Evolutionary conservation across 805 yeast species (phyloP).

Genomic region (Metschnikowia baotianmanensis): DNA sequence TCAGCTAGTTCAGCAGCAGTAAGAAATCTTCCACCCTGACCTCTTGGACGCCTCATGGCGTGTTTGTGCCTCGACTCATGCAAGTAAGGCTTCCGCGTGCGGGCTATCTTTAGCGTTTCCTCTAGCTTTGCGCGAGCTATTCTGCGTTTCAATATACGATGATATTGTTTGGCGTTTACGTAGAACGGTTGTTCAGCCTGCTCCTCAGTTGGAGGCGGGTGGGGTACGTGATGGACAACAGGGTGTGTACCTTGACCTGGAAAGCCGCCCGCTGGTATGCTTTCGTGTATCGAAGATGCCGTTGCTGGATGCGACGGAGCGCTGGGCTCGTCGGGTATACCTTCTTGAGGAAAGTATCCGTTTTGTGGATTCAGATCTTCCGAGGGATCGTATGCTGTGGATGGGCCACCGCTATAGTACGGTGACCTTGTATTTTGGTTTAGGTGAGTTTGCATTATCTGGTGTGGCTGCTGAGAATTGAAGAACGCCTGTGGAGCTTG

Average conservation of each 20-base stretch:
- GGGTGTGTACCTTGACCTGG: slow-evolving; percentile 8
- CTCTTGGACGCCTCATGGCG: slow-evolving; percentile 98
- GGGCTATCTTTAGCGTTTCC: slow-evolving; percentile 79
- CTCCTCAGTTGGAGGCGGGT: slow-evolving; percentile 12
- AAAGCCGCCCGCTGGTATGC: slow-evolving; percentile 8
- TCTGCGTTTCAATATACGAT: slow-evolving; percentile 88
- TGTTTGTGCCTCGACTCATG: slow-evolving; percentile 98
- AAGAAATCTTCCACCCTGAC: slow-evolving; percentile 95
- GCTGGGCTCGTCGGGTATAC: slow-evolving; percentile 11
- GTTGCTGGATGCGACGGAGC: slow-evolving; percentile 8
- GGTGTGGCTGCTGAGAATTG: slow-evolving; percentile 18
- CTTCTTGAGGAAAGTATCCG: slow-evolving; percentile 14
- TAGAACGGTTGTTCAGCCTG: slow-evolving; percentile 85
- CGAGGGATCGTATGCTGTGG: slow-evolving; percentile 14
- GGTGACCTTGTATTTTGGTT: slow-evolving; percentile 21
- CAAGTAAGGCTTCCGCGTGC: slow-evolving; percentile 89
- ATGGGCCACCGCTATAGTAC: slow-evolving; percentile 21
- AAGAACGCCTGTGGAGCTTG: slow-evolving; percentile 20
- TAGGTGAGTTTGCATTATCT: slow-evolving; percentile 14
- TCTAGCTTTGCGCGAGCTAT: slow-evolving; percentile 92
- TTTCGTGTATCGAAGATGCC: slow-evolving; percentile 13
- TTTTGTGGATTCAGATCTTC: slow-evolving; percentile 15
- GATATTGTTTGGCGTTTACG: slow-evolving; percentile 97
- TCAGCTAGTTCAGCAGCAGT: slow-evolving; percentile 77
- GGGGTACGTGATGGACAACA: slow-evolving; percentile 11